A percentile compares a stretch with the other conserved stretches of the same genome.
Conservation (phyloP, 352 stramenopile species). For the Pythium utonaiense region DNA sequence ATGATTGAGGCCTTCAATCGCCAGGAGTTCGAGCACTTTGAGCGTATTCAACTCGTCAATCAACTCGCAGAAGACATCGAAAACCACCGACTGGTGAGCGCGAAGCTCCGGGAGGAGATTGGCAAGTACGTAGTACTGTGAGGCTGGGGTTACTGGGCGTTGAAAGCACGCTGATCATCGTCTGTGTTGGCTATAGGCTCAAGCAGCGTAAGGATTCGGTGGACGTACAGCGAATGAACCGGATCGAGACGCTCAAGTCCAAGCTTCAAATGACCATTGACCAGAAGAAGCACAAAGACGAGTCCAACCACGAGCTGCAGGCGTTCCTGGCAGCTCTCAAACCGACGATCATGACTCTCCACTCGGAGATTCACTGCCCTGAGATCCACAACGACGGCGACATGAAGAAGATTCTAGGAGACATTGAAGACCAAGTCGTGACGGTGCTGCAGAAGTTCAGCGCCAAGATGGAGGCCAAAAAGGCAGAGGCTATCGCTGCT, state of each 20-base stretch:
- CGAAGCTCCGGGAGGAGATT: conserved; percentile 74
- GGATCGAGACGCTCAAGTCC: conserved; percentile 62
- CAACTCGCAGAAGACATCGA: conserved; percentile 81
- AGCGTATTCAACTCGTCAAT: conserved; percentile 80
- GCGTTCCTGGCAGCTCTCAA: conserved; percentile 61
- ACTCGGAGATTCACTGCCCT: conserved; percentile 68
- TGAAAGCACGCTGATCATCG: background rate
- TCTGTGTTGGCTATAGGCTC: conserved; percentile 30
- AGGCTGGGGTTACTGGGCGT: background rate
- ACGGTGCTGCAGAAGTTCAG: conserved; percentile 62
- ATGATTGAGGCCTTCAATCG: conserved; percentile 86
- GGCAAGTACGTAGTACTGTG: conserved; percentile 44
- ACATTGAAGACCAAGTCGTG: conserved; percentile 77
- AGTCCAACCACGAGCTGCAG: conserved; percentile 66
- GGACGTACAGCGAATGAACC: conserved; percentile 74
- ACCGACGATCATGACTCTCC: conserved; percentile 52
- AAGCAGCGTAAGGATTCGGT: conserved; percentile 82
- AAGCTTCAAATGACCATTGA: conserved; percentile 61
- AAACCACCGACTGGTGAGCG: conserved; percentile 60
- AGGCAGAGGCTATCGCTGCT: conserved; percentile 21
- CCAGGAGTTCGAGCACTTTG: conserved; percentile 79
- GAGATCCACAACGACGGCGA: conserved; percentile 63
- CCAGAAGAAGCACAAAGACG: conserved; percentile 74
- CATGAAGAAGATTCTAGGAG: conserved; percentile 69
- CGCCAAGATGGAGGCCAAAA: conserved; percentile 49